Conservation (phyloP, 805 yeast genomes). For the Trichomonascus vanleenenianus region DNA sequence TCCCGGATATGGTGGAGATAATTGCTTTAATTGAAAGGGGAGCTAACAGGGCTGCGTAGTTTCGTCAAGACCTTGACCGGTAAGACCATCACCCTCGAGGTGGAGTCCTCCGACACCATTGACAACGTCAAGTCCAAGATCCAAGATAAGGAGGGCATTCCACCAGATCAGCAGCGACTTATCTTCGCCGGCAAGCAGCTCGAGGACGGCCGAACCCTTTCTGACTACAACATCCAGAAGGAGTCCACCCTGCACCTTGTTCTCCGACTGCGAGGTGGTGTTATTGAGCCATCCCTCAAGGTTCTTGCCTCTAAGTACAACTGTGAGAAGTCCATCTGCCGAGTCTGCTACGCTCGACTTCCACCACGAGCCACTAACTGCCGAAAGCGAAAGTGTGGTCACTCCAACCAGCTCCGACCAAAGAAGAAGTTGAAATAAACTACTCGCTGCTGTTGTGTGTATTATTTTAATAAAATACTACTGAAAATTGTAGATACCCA, state of each 20-base stretch:
- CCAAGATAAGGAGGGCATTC: constrained; percentile 99
- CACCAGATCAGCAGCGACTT: constrained; percentile 99
- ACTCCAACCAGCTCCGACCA: constrained; percentile 99
- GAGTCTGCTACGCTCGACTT: constrained; percentile 99
- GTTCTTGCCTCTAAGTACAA: constrained; percentile 99
- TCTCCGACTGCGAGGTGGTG: constrained; percentile 96
- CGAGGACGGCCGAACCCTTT: constrained; percentile 97
- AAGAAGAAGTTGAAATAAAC: constrained; percentile 97
- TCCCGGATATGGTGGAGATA: too few relatives aligned
- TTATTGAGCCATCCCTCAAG: constrained; percentile 99
- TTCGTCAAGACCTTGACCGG: constrained; percentile 32
- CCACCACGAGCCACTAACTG: constrained; percentile 99
- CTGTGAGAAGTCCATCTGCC: constrained; percentile 99
- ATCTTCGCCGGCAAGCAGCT: constrained; percentile 99
- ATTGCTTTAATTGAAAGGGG: neutral
- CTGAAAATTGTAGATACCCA: too few relatives aligned
- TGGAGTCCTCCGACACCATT: constrained; percentile 97
- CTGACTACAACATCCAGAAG: constrained; percentile 99
- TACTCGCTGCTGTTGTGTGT: constrained; percentile 26
- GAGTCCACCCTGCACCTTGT: constrained; percentile 97
- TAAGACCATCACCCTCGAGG: constrained; percentile 87
- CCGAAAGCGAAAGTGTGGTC: constrained; percentile 99
- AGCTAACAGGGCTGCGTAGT: constrained; percentile 11
- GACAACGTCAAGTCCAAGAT: constrained; percentile 98
- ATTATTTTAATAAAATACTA: too few relatives aligned